Base-by-base conservation (phyloP, 2,329 filamentous ascomycete genomes). In the Fusarium brevicatenulatum region DNA sequence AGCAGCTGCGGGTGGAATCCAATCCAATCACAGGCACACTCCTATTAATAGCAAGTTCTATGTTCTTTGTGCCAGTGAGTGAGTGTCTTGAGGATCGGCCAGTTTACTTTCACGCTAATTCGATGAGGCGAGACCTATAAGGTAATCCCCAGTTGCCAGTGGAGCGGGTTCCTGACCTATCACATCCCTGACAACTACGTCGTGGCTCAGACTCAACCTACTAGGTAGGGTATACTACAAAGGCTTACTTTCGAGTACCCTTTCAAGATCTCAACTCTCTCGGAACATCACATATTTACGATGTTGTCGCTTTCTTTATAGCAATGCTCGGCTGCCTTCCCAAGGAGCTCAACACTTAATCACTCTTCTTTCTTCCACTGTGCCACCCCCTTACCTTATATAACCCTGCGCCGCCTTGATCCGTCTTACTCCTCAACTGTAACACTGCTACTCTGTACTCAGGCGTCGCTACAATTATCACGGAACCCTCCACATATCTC, bases 151-250 rank as follows among this genome's bases (percentile, higher is more conserved):
- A 46, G 46, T 56, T 70, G 39, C 60, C 55, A 44, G 43, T 44
- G 43, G 43, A 58, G 56, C 37, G 37, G 32, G 42, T 49, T 36
- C 44, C 40, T 64, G 40, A n/a, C 58, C 70, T 63, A 73, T 71
- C 63, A 73, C 54, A 59, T 57, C 39, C 57, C 30, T 46, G 57
- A 59, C 53, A 52, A 34, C 57, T 71, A 68, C 66, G 58, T 68
- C 66, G 70, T 73, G 62, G 47, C 66, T 64, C 54, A 47, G 44
- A 57, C 59, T 61, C 46, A 28, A 44, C 43, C 10, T 23, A 30
- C 12, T 12, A 12, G 34, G 32, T 32, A n/a, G n/a, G n/a, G n/a
- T 30, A 30, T 28, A 10, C 28, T 36, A 39, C 34, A 66, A 54
- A 66, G 58, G 61, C 37, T 53, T 57, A 37, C 30, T 30, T 68